Conservation (phyloP, 345 rosid genomes). For the Triadica sebifera region DNA sequence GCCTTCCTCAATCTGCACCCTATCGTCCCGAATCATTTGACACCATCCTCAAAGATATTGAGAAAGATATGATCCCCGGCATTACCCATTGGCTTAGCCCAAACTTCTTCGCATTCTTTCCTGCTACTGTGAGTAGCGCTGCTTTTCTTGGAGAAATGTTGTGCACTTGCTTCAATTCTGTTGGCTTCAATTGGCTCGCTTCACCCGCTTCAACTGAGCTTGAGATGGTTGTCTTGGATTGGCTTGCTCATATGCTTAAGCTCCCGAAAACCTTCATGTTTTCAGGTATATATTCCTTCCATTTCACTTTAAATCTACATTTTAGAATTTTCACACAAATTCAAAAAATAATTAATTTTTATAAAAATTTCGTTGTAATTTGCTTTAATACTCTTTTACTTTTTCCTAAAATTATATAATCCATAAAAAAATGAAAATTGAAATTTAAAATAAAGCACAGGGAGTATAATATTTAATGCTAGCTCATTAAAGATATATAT, state of each 20-base stretch:
- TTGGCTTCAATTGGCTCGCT: slow-evolving; percentile 45
- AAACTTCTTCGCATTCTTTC: slow-evolving; percentile 16
- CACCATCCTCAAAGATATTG: slow-evolving; percentile 8
- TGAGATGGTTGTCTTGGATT: slow-evolving; percentile 44
- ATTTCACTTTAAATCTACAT: too few relatives aligned
- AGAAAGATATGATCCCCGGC: slow-evolving; percentile 4
- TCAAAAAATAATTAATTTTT: too few relatives aligned
- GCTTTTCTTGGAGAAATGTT: slow-evolving; percentile 46
- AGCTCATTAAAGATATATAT: too few relatives aligned
- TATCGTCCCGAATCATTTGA: slow-evolving; percentile 11
- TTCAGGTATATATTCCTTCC: too few relatives aligned
- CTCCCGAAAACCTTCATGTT: slow-evolving; percentile 38
- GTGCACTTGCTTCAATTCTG: slow-evolving; percentile 41
- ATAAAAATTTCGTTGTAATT: too few relatives aligned
- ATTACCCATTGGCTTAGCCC: slow-evolving; percentile 20
- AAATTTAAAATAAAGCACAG: too few relatives aligned
- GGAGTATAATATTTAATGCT: too few relatives aligned
- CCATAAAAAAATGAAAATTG: too few relatives aligned
- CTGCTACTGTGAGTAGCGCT: slow-evolving; percentile 16
- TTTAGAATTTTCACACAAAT: too few relatives aligned
- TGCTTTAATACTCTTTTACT: too few relatives aligned
- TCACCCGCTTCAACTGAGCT: slow-evolving; percentile 45
- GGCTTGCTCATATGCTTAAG: slow-evolving; percentile 40
- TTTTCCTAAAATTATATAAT: too few relatives aligned
- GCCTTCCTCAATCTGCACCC: slow-evolving; percentile 12